These are phyloP conservation scores for Hansenula lynferdii DNA, from an alignment of 1,139 yeast species.

Conservation along the genomic window DNA sequence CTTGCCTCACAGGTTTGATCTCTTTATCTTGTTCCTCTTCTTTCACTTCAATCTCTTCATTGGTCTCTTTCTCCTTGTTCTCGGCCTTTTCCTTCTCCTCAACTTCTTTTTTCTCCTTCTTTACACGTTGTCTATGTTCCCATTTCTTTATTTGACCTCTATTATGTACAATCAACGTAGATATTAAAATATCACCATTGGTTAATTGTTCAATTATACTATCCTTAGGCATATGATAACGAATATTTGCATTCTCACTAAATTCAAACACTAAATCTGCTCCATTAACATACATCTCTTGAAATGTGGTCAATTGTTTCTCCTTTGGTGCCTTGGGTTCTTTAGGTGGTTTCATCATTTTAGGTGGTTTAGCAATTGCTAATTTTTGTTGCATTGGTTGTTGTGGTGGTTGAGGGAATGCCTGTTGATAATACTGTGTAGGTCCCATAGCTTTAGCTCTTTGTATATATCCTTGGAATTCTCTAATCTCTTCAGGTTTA, in stretches of 20 bases:
- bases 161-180: constrained; percentile 58
- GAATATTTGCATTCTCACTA: constrained; percentile 69
- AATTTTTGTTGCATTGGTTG: constrained; percentile 12
- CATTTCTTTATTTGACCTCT: constrained; percentile 22
- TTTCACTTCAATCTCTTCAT: constrained; percentile 16
- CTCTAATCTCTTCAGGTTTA: constrained; percentile 59
- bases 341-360: constrained; percentile 25
- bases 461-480: constrained; percentile 74
- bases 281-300: constrained; percentile 59
- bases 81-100: constrained; percentile 23
- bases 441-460: constrained; percentile 77
- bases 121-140: constrained; percentile 25
- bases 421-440: constrained; percentile 25
- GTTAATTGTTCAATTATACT: constrained; percentile 64
- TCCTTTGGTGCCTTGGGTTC: constrained; percentile 25
- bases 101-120: constrained; percentile 18
- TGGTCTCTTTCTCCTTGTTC: constrained; percentile 21
- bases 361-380: constrained; percentile 23
- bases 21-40: constrained; percentile 2
- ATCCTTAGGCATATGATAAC: constrained; percentile 72
- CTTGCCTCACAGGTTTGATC: background rate
- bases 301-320: constrained; percentile 62
- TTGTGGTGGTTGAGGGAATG: constrained; percentile 14
- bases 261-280: constrained; percentile 84
- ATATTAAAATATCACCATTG: constrained; percentile 51